Base-by-base conservation (phyloP, 2,329 filamentous ascomycete species). In the Aspergillus sp. region DNA sequence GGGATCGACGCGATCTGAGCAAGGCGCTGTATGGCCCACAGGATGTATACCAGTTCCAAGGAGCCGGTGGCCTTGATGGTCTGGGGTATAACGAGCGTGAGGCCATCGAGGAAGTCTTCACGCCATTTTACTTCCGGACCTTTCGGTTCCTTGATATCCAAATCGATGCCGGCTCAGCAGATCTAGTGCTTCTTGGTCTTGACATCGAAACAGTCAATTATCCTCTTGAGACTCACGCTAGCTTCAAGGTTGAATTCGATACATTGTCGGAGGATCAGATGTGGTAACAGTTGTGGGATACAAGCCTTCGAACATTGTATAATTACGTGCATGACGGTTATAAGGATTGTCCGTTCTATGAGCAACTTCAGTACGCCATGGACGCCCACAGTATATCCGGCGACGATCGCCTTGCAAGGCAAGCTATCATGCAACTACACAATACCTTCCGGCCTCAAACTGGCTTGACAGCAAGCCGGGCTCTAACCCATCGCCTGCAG, bases 121-220 rank as follows among this genome's bases (percentile, higher is more conserved):
- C 77, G 50, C 76, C 76, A 1, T 78, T 78, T 56, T 77, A 75
- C 74, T 79, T 78, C 56, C 72, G 76, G 12, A 78, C 76, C 0
- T 78, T 78, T 31, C 72, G 75, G 1, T 52, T 78, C 6, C 51
- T 78, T 12, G 62, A 69, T 2, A 51, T 78, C 3, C 68, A 74
- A 22, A 63, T 78, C 11, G 57, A 54, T 0, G 63, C 71, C 24
- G 70, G 67, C 1, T 6, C 54, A 0, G 63, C 58, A 9, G 62
- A 68, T 1, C 65, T 76, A 2, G 57, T 68, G 36, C 50, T 77
- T 0, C 1, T 63, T 0, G 65, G 64, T 0, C 67, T 78, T 6
- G 54, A 64, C 1, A 71, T 70, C 1, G 71, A 60, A 1, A 73
- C 75, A 52, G 69, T 72, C 10, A 77, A 78, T 46, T 78, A 78